Conservation (phyloP, 441 rosid genomes). For the Hura crepitans region DNA sequence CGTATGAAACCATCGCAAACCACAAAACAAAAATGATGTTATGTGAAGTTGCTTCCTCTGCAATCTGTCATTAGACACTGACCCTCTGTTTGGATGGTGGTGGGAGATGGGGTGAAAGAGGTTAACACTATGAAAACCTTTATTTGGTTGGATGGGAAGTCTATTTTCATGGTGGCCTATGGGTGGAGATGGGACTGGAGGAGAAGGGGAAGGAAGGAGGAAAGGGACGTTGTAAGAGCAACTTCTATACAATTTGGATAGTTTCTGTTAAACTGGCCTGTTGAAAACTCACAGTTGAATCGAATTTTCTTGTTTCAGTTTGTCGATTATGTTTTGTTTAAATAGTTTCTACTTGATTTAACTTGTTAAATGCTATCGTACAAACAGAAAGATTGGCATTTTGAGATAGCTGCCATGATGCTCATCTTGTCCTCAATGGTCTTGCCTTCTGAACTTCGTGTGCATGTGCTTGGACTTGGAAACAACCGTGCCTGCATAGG, state of each 20-base stretch:
- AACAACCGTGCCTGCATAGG: background rate
- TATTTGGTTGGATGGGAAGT: no score
- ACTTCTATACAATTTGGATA: background rate
- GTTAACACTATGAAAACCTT: no score
- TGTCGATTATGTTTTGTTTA: background rate
- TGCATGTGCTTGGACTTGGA: background rate
- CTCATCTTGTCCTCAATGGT: background rate
- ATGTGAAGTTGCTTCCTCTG: no score
- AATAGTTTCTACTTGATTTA: conserved; percentile 38
- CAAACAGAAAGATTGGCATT: no score
- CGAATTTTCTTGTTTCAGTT: background rate
- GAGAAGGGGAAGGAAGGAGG: no score
- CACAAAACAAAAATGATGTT: no score
- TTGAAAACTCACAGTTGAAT: conserved; percentile 16
- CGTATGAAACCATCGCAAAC: no score
- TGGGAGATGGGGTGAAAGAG: no score
- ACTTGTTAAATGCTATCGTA: conserved; percentile 31
- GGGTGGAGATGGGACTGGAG: no score
- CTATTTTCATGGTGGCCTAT: no score
- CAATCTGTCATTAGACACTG: no score
- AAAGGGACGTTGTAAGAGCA: background rate
- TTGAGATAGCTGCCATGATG: background rate
- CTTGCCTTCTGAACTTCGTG: background rate
- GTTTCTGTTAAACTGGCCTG: background rate
- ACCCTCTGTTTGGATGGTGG: no score